Conservation (phyloP, 2,329 filamentous ascomycete species). For the Elsinoe perseae region DNA sequence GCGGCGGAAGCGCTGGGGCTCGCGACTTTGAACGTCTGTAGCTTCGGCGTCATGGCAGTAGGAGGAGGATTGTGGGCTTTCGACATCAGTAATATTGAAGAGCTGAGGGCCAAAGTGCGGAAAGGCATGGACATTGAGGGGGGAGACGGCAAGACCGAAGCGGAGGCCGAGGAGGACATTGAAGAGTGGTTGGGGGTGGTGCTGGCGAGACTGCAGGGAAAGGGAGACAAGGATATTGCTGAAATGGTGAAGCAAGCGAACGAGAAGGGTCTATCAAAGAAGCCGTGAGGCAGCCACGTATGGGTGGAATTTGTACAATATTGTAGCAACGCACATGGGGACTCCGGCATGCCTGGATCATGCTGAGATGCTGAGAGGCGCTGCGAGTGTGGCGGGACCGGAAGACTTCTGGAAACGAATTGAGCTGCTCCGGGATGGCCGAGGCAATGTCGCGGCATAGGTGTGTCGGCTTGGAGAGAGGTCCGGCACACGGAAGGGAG, state of each 20-base stretch:
- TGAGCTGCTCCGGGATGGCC: not conserved
- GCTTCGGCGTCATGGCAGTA: slow-evolving; percentile 63
- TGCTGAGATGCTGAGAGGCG: not conserved
- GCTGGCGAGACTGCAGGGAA: slow-evolving; percentile 42
- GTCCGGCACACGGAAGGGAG: no score
- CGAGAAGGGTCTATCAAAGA: slow-evolving; percentile 22
- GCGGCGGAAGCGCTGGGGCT: slow-evolving; percentile 77
- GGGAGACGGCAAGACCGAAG: slow-evolving; percentile 41
- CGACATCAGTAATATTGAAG: slow-evolving; percentile 52
- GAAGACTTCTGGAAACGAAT: not conserved
- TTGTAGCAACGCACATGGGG: not conserved
- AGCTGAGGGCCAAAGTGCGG: slow-evolving; percentile 53
- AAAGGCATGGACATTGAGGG: slow-evolving; percentile 37
- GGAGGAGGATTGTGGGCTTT: slow-evolving; percentile 71
- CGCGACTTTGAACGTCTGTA: slow-evolving; percentile 77
- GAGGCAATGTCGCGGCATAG: no score
- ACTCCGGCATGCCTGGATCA: not conserved
- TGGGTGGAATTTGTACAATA: not conserved
- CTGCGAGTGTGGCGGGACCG: not conserved
- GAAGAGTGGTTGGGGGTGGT: slow-evolving; percentile 46
- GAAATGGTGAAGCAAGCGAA: slow-evolving; percentile 27
- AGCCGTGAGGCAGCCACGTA: slow-evolving; percentile 19
- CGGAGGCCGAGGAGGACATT: slow-evolving; percentile 46
- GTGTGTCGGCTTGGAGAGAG: no score
- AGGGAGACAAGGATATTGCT: slow-evolving; percentile 31